These are phyloP conservation scores for Aspergillus sp. DNA, from an alignment of 2,329 filamentous ascomycete species.

Conservation along the genomic window DNA sequence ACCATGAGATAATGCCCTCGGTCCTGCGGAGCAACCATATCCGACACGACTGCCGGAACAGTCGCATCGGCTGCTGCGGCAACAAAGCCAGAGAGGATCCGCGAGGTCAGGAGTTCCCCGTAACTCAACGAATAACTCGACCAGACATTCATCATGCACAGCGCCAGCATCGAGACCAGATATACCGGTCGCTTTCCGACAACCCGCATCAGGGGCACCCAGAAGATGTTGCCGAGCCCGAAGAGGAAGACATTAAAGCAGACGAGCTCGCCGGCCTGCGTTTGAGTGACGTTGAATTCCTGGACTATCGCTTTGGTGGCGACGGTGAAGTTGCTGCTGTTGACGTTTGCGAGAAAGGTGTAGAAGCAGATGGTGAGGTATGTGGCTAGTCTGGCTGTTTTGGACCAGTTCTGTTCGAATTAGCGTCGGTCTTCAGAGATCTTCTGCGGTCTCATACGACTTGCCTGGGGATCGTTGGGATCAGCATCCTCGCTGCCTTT, in stretches of 20 bases:
- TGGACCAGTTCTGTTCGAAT: slow-evolving; percentile 28
- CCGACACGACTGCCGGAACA: slow-evolving; percentile 32
- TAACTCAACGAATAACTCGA: slow-evolving; percentile 32
- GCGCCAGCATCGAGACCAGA: slow-evolving; percentile 36
- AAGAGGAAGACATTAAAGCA: slow-evolving; percentile 34
- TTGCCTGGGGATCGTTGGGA: too few relatives aligned
- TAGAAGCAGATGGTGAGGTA: slow-evolving; percentile 45
- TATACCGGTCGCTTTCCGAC: slow-evolving; percentile 46
- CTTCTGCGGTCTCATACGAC: too few relatives aligned
- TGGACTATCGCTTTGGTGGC: slow-evolving; percentile 37
- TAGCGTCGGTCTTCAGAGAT: too few relatives aligned
- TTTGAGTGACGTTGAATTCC: slow-evolving; percentile 33
- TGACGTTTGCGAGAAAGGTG: slow-evolving; percentile 46
- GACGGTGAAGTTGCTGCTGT: slow-evolving; percentile 45
- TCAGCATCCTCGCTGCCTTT: too few relatives aligned
- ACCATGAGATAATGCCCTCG: slow-evolving; percentile 45
- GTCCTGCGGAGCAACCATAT: slow-evolving; percentile 41
- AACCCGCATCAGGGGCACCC: slow-evolving; percentile 32
- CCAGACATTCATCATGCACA: slow-evolving; percentile 43
- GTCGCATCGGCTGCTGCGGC: slow-evolving; percentile 39
- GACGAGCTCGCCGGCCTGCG: slow-evolving; percentile 26
- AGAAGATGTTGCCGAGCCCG: slow-evolving; percentile 31
- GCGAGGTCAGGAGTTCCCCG: slow-evolving; percentile 31
- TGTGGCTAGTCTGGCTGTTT: slow-evolving; percentile 27
- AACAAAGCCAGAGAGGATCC: slow-evolving; percentile 33